Evolutionary conservation across 345 rosid genomes (phyloP), one percentile per base, ranked within the genome.

Genomic region (Acer campestre): DNA sequence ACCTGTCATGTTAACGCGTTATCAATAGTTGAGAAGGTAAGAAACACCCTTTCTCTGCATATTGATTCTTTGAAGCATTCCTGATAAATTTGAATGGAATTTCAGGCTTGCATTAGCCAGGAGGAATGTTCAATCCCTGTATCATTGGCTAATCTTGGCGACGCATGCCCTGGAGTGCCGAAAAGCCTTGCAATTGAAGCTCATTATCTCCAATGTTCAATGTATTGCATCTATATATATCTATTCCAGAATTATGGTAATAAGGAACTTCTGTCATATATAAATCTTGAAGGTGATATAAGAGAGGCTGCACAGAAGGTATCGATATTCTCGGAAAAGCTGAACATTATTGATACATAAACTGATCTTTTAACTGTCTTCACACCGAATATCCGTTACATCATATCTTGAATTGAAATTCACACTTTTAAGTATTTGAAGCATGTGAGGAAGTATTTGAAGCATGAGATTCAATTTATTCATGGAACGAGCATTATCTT

Each of bases 401-500:
- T 18, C 53, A 27, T 6, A 18, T 48, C 20, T 48, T 23, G 1
- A 2, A 16, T 9, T 27, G 25, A 17, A 44, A 27, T 25, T 63
- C 61, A 29, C 70, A 63, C 61, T 58, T 46, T 58, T 46, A 58
- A 38, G 22, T 22, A 72, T 7, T 25, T 4, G 16, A 48, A 44
- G 22, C 78, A 29, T 20, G 9, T 66, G 2, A 14, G 31, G 2
- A 64, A 8, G 53, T 38, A 67, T 14, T 49, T 35, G 49, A 51
- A 22, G 18, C 61, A 13, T 48, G 44, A 20, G 23, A 22, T 40
- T 1, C 6, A 6, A 53, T 20, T 75, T 66, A 23, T 55, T 67
- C 79, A 93, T 6, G 91, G 78, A 64, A 85, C 71, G 49, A 93
- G 98, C 70, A 95, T 51, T 75, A 95, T 93, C 84, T 95, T 95